Conservation (phyloP, 768 basidiomycete species). For the Porpolomopsis calyptriformis region DNA sequence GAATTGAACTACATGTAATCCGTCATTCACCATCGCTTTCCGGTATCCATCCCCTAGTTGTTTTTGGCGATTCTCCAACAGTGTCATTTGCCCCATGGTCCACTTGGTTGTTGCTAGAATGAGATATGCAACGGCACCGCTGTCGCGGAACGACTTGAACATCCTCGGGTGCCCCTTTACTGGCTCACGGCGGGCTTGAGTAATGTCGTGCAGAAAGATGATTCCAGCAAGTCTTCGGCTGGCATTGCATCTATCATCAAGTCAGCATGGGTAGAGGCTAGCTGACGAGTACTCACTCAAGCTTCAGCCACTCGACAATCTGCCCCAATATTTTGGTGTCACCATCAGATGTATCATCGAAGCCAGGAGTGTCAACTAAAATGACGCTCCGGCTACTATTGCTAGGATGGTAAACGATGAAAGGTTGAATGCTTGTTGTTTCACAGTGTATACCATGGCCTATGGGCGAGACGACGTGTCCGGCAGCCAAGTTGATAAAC, state of each 20-base stretch:
- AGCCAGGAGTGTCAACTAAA: background rate
- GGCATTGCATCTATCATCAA: background rate
- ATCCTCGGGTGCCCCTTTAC: background rate
- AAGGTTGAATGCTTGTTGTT: background rate
- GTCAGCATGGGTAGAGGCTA: background rate
- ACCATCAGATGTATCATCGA: background rate
- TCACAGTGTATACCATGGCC: background rate
- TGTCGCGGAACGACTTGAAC: background rate
- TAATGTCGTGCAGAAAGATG: background rate
- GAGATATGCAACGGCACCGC: background rate
- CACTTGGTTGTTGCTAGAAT: background rate
- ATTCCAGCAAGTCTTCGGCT: background rate
- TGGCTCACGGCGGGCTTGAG: background rate
- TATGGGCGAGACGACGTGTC: background rate
- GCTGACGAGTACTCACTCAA: background rate
- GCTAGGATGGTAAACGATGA: background rate
- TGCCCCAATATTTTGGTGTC: background rate
- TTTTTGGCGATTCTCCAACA: too few species aligned
- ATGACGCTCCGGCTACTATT: background rate
- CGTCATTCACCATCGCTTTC: too few species aligned
- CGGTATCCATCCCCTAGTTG: too few species aligned
- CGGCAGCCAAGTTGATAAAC: background rate
- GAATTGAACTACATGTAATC: too few species aligned
- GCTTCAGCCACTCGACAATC: background rate
- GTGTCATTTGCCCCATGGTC: too few species aligned